A percentile compares a stretch with the other conserved stretches of the same genome.
These are phyloP conservation scores for Hypoxylon sp. DNA, from an alignment of 2,329 filamentous ascomycete genomes.

Conservation along the genomic window DNA sequence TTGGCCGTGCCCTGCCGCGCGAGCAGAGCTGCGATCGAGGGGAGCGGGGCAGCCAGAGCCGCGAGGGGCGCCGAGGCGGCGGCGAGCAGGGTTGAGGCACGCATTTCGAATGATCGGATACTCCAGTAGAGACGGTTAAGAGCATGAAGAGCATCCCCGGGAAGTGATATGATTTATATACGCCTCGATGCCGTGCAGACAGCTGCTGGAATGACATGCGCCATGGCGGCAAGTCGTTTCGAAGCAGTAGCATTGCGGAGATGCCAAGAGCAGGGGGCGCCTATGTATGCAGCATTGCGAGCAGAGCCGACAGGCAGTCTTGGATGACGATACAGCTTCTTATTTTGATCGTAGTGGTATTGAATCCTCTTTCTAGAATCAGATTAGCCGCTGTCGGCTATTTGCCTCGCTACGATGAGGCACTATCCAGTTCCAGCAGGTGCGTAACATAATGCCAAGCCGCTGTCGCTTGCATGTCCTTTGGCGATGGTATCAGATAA, in stretches of 20 bases:
- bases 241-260: slow-evolving; percentile 10
- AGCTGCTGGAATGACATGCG: slow-evolving; percentile 4
- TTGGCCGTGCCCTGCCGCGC: slow-evolving; percentile 18
- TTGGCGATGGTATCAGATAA: too few relatives aligned
- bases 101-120: slow-evolving; percentile 12
- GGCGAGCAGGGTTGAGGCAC: slow-evolving; percentile 13
- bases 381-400: slow-evolving; percentile 23
- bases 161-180: slow-evolving; percentile 11
- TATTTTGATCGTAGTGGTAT: not conserved
- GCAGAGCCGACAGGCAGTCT: too few relatives aligned
- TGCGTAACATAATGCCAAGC: not conserved
- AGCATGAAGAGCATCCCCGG: too few relatives aligned
- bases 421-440: not conserved
- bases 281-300: too few relatives aligned
- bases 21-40: not conserved
- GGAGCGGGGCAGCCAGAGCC: slow-evolving; percentile 10
- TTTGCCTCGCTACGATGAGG: not conserved
- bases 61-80: slow-evolving; percentile 16
- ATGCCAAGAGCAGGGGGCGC: too few relatives aligned
- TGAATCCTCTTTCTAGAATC: too few relatives aligned
- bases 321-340: not conserved
- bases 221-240: not conserved
- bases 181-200: not conserved
- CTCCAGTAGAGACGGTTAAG: not conserved
- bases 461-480: too few relatives aligned